phyloP scores from a whole-genome alignment of 108 stramenopile species.

The Aureococcus anophagefferens region DNA sequence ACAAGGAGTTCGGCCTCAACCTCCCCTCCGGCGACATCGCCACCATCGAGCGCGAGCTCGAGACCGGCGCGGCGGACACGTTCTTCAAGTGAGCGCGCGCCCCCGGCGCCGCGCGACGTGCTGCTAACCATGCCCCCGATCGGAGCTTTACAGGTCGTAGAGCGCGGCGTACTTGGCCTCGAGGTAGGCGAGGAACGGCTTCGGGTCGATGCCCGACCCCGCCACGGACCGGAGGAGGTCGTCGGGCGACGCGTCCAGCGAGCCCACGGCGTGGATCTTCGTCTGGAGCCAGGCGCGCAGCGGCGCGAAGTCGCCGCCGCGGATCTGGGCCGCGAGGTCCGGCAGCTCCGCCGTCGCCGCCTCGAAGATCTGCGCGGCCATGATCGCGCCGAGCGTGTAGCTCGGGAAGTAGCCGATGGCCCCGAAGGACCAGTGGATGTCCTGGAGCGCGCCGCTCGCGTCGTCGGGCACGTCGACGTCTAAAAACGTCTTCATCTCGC shows the following conservation, averaged over 20 bases:
- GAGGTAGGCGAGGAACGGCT: slow-evolving; percentile 68
- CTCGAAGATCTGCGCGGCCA: slow-evolving; percentile 69
- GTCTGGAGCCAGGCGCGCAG: slow-evolving; percentile 63
- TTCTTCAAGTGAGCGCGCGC: no score
- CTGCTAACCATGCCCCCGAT: no score
- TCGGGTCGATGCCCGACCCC: slow-evolving; percentile 59
- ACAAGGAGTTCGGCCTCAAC: neutral
- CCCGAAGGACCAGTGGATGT: slow-evolving; percentile 68
- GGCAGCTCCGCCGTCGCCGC: slow-evolving; percentile 57
- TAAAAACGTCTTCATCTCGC: slow-evolving; percentile 57
- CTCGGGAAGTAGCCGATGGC: slow-evolving; percentile 86
- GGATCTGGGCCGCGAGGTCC: slow-evolving; percentile 52
- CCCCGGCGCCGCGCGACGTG: no score
- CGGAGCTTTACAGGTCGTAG: slow-evolving; percentile 40
- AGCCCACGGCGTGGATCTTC: slow-evolving; percentile 66
- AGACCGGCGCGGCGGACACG: neutral
- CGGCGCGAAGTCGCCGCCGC: slow-evolving; percentile 57
- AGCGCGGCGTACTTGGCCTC: slow-evolving; percentile 63
- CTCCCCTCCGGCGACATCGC: neutral
- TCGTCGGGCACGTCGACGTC: slow-evolving; percentile 68
- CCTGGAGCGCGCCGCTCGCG: slow-evolving; percentile 58
- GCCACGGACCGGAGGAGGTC: slow-evolving; percentile 42
- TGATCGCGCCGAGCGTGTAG: slow-evolving; percentile 72
- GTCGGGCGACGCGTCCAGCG: slow-evolving; percentile 57
- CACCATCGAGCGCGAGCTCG: neutral